Conservation (phyloP, 2,329 filamentous ascomycete species). For the Sporothrix globosa region DNA sequence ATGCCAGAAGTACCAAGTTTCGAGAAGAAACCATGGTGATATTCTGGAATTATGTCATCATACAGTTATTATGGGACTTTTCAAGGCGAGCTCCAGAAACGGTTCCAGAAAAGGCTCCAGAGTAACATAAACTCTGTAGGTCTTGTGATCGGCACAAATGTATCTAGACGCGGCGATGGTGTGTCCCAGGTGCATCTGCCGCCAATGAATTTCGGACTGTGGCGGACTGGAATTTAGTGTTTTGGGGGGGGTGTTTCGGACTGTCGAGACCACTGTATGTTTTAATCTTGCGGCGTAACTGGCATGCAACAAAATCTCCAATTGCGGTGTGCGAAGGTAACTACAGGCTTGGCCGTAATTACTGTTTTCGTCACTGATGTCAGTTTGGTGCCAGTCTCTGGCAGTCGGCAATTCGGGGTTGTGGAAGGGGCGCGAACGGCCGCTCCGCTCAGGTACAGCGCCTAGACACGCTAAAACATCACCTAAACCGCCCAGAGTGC, state of each 20-base stretch:
- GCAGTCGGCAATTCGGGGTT: slow-evolving; percentile 24
- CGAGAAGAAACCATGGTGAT: background rate
- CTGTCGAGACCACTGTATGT: background rate
- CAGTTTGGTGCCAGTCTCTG: background rate
- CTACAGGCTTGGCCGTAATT: background rate
- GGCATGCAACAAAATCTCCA: background rate
- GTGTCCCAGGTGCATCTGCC: background rate
- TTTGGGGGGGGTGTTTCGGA: background rate
- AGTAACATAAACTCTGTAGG: no score
- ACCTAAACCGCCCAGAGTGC: slow-evolving; percentile 19
- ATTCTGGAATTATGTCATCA: slow-evolving; percentile 13
- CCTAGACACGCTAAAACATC: slow-evolving; percentile 12
- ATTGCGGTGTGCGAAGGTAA: slow-evolving; percentile 4
- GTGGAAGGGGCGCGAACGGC: slow-evolving; percentile 22
- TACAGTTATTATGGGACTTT: background rate
- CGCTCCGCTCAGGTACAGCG: slow-evolving; percentile 2
- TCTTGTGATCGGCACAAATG: slow-evolving; percentile 4
- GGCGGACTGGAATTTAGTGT: background rate
- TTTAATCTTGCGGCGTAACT: background rate
- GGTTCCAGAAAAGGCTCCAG: background rate
- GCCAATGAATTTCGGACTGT: background rate
- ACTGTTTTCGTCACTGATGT: slow-evolving; percentile 25
- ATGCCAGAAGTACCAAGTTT: background rate
- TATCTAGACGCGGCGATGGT: background rate
- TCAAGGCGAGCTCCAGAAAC: slow-evolving; percentile 1